A percentile compares a stretch with the other conserved stretches of the same genome.
phyloP scores from a whole-genome alignment of 352 stramenopile genomes.

The Pythium volutum region DNA sequence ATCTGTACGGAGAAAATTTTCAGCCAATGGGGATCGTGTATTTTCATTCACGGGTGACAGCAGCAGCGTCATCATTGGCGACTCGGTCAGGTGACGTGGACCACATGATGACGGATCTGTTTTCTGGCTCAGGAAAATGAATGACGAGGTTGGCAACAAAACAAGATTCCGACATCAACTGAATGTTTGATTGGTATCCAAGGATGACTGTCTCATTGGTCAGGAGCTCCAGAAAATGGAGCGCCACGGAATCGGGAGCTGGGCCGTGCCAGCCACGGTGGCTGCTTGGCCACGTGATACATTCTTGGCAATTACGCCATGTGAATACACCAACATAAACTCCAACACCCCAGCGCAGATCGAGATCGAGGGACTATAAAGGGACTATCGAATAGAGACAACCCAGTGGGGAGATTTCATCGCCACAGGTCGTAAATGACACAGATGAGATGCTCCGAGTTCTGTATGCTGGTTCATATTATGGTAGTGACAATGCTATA shows the following conservation, averaged over 20 bases:
- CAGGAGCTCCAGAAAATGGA: not conserved
- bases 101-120: not conserved
- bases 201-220: not conserved
- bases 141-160: not conserved
- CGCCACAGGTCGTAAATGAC: too few species aligned
- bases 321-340: not conserved
- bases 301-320: too few species aligned
- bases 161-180: not conserved
- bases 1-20: not conserved
- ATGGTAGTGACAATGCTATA: too few species aligned
- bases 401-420: too few species aligned
- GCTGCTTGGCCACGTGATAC: too few species aligned
- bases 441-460: too few species aligned
- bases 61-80: slow-evolving; percentile 6
- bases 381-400: too few species aligned
- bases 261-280: too few species aligned
- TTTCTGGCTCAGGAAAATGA: not conserved
- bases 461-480: too few species aligned
- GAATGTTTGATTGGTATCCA: not conserved
- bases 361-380: too few species aligned
- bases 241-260: not conserved
- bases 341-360: too few species aligned
- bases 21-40: slow-evolving; percentile 1
- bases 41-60: not conserved
- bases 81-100: not conserved